Evolutionary conservation across 129 eudicot genomes (phyloP).

Genomic region (Lactuca saligna): DNA sequence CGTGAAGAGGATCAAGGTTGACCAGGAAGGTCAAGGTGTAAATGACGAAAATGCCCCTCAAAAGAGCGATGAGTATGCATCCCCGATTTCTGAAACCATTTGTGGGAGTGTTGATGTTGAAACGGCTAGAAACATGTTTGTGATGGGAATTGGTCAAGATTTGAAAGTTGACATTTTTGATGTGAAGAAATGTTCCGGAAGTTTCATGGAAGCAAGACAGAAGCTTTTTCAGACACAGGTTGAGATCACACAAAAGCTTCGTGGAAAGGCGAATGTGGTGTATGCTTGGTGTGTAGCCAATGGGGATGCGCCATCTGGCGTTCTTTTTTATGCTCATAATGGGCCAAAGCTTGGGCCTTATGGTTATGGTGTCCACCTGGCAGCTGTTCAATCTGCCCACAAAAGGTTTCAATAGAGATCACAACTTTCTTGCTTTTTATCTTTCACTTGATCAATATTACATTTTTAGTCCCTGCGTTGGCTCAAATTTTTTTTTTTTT

Average conservation of each 20-base stretch:
- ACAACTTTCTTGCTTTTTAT: conserved; percentile 1
- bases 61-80: conserved; percentile 36
- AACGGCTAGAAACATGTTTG: conserved; percentile 49
- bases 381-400: conserved; percentile 63
- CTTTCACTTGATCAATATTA: background rate
- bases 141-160: conserved; percentile 28
- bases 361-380: conserved; percentile 71
- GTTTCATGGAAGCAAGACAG: conserved; percentile 38
- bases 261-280: conserved; percentile 73
- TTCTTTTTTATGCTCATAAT: conserved; percentile 55
- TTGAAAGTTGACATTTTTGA: conserved; percentile 42
- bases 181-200: conserved; percentile 38
- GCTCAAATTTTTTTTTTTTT: background rate
- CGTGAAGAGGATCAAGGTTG: conserved; percentile 42
- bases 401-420: conserved; percentile 45
- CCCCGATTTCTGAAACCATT: conserved; percentile 18
- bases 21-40: conserved; percentile 29
- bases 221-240: conserved; percentile 78
- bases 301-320: conserved; percentile 38
- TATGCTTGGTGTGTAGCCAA: conserved; percentile 80
- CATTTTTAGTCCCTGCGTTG: background rate
- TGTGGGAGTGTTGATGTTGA: conserved; percentile 33
- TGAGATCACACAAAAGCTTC: conserved; percentile 64
- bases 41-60: conserved; percentile 24
- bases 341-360: conserved; percentile 48